A percentile compares a stretch with the other conserved stretches of the same genome.
Conservation (phyloP, 805 yeast species). For the Yarrowia hollandica region DNA sequence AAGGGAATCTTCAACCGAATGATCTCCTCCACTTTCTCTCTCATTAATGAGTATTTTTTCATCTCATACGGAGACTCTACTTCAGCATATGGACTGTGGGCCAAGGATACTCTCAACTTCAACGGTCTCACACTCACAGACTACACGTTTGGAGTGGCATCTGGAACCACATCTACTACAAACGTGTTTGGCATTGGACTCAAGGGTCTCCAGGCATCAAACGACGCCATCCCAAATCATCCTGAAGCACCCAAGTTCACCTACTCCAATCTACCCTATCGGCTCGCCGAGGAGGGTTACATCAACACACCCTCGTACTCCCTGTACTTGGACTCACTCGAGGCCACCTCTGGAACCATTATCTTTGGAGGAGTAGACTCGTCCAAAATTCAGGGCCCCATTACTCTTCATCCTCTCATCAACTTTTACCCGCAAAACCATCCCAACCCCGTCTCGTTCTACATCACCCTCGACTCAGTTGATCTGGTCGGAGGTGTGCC, state of each 20-base stretch:
- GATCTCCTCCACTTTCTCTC: slow-evolving; percentile 32
- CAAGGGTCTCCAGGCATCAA: slow-evolving; percentile 39
- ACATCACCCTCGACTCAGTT: slow-evolving; percentile 26
- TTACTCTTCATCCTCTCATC: slow-evolving; percentile 39
- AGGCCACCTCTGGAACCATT: slow-evolving; percentile 41
- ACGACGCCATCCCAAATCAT: slow-evolving; percentile 28
- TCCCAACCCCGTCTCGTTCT: slow-evolving; percentile 2
- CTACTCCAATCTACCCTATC: slow-evolving; percentile 36
- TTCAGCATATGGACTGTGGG: slow-evolving; percentile 53
- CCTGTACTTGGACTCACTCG: slow-evolving; percentile 43
- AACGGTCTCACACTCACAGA: slow-evolving; percentile 51
- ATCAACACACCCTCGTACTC: slow-evolving; percentile 47
- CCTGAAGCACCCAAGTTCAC: background rate
- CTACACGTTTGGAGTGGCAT: slow-evolving; percentile 52
- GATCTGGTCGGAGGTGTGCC: slow-evolving; percentile 30
- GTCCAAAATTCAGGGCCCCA: slow-evolving; percentile 43
- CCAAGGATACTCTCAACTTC: slow-evolving; percentile 56
- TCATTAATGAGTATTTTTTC: slow-evolving; percentile 32
- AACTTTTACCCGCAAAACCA: slow-evolving; percentile 31
- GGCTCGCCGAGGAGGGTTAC: slow-evolving; percentile 42
- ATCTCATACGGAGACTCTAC: slow-evolving; percentile 42
- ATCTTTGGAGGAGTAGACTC: slow-evolving; percentile 48
- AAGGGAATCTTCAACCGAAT: slow-evolving; percentile 3
- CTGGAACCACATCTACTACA: slow-evolving; percentile 44
- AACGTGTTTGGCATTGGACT: slow-evolving; percentile 43